A percentile compares a stretch with the other conserved stretches of the same genome.
These are phyloP conservation scores for Pythium angustatum DNA, from an alignment of 352 stramenopile genomes.

Conservation along the genomic window DNA sequence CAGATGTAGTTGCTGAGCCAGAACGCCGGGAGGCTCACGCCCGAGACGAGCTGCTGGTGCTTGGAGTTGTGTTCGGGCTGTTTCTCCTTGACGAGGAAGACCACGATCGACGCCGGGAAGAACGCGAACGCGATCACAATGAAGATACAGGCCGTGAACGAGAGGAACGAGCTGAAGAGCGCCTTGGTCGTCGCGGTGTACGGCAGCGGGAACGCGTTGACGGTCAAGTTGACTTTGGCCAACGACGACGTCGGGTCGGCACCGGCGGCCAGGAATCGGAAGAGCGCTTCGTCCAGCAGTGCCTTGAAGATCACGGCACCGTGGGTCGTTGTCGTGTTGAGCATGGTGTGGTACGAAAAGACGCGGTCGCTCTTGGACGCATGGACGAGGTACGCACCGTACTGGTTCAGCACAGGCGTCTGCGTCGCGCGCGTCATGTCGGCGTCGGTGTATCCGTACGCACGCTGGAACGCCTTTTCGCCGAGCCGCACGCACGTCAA, in stretches of 20 bases:
- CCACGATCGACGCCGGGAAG: constrained; percentile 90
- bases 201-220: constrained; percentile 58
- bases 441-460: constrained; percentile 24
- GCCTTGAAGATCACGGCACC: constrained; percentile 56
- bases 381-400: constrained; percentile 55
- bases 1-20: constrained; percentile 96
- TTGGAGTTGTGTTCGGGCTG: constrained; percentile 92
- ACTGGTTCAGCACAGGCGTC: constrained; percentile 42
- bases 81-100: constrained; percentile 96
- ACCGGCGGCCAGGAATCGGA: constrained; percentile 39
- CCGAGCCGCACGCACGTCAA: constrained; percentile 38
- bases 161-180: constrained; percentile 62
- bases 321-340: constrained; percentile 55
- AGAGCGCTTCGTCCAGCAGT: constrained; percentile 57
- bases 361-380: constrained; percentile 37
- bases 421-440: constrained; percentile 1
- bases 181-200: constrained; percentile 43
- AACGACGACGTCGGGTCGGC: constrained; percentile 18
- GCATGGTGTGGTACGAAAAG: constrained; percentile 62
- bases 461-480: constrained; percentile 40
- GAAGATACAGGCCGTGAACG: constrained; percentile 80
- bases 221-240: not conserved
- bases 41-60: constrained; percentile 96
- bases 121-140: constrained; percentile 93
- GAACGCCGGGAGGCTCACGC: constrained; percentile 92